Evolutionary conservation across 768 basidiomycete genomes (phyloP).

Genomic region (Amanita subjunquillea): DNA sequence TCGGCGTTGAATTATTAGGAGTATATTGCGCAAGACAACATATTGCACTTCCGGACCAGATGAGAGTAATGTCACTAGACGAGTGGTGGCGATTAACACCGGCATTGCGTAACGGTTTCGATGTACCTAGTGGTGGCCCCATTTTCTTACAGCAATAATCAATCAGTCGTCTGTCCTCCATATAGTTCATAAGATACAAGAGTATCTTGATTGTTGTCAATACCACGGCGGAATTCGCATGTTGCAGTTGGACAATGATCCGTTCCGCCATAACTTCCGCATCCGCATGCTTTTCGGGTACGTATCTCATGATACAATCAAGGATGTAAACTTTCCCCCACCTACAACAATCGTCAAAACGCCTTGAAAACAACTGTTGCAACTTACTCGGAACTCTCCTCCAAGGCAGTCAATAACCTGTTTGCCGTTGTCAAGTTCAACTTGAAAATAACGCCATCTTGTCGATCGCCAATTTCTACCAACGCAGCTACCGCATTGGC

Average conservation of each 20-base stretch:
- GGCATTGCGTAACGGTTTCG: neutral
- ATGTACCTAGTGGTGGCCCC: conserved; percentile 87
- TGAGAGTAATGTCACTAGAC: conserved; percentile 81
- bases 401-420: conserved; percentile 82
- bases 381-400: conserved; percentile 95
- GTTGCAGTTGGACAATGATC: conserved; percentile 86
- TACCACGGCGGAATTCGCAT: conserved; percentile 99
- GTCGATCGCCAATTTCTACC: conserved; percentile 93
- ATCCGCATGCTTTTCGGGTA: conserved; percentile 81
- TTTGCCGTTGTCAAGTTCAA: conserved; percentile 82
- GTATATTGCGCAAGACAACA: conserved; percentile 91
- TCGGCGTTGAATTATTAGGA: conserved; percentile 92
- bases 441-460: conserved; percentile 88
- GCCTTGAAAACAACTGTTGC: conserved; percentile 1
- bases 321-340: conserved; percentile 99
- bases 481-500: conserved; percentile 95
- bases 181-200: conserved; percentile 98
- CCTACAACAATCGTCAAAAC: conserved; percentile 32
- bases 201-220: conserved; percentile 96
- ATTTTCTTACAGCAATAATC: conserved; percentile 94
- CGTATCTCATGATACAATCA: conserved; percentile 86
- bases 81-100: neutral
- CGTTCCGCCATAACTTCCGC: conserved; percentile 95
- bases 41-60: conserved; percentile 99
- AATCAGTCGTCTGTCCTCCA: conserved; percentile 79